A percentile compares a stretch with the other conserved stretches of the same genome.
phyloP scores from a whole-genome alignment of 306 rosid genomes.

The Ziziphus jujuba region DNA sequence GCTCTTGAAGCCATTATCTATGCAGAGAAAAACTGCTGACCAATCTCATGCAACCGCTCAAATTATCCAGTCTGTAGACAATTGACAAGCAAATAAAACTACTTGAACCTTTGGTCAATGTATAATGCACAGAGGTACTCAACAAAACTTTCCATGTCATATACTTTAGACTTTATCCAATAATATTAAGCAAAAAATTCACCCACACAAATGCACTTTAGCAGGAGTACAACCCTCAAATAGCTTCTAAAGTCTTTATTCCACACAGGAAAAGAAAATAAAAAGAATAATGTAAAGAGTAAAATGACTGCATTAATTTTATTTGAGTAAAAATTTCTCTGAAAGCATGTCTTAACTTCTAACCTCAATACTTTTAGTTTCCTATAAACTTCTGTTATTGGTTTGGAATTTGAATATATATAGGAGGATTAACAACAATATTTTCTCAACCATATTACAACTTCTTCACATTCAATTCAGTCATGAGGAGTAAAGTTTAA shows the following conservation, averaged over 20 bases:
- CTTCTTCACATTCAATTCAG: not conserved
- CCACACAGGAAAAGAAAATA: too few species aligned
- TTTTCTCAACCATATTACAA: not conserved
- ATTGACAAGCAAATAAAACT: not conserved
- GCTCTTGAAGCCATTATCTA: slow-evolving; percentile 65
- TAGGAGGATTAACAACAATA: not conserved
- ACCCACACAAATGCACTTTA: not conserved
- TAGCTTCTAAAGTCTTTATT: too few species aligned
- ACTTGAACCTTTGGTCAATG: not conserved
- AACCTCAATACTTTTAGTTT: too few species aligned
- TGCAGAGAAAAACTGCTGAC: not conserved
- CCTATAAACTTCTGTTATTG: too few species aligned
- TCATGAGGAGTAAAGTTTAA: not conserved
- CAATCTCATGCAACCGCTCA: slow-evolving; percentile 2
- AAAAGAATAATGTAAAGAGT: too few species aligned
- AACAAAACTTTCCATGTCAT: not conserved
- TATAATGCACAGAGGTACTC: not conserved
- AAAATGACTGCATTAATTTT: too few species aligned
- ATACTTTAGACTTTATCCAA: not conserved
- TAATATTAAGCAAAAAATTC: not conserved
- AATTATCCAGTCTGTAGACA: not conserved
- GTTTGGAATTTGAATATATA: too few species aligned
- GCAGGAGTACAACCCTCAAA: too few species aligned
- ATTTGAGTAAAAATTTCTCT: too few species aligned
- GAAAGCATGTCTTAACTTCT: too few species aligned